These are phyloP conservation scores for Ustilago tritici DNA, from an alignment of 1,284 basidiomycete genomes.

Conservation along the genomic window DNA sequence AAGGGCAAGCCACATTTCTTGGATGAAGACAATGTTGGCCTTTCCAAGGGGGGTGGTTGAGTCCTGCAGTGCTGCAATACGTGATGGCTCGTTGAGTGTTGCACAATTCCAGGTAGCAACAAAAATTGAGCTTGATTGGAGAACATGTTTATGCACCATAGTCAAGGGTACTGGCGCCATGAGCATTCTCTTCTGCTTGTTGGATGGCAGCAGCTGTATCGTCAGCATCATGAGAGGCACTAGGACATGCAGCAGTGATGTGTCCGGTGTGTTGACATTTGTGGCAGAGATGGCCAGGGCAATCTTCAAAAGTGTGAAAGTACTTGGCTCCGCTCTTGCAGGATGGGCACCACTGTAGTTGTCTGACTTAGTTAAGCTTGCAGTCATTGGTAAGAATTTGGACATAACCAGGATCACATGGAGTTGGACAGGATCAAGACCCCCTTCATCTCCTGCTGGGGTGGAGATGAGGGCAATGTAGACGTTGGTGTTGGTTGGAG, in stretches of 20 bases:
- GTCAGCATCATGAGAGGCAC: background rate
- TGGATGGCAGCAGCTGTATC: no score
- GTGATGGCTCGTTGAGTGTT: background rate
- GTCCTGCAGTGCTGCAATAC: background rate
- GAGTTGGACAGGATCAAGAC: no score
- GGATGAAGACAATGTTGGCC: background rate
- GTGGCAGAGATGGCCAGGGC: background rate
- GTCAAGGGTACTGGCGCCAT: background rate
- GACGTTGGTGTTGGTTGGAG: no score
- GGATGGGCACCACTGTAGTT: background rate
- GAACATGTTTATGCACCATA: background rate
- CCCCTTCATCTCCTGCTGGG: no score
- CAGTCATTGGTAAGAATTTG: background rate
- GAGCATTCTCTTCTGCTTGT: background rate
- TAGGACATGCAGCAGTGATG: background rate
- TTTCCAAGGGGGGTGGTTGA: background rate
- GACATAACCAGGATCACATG: conserved; percentile 4
- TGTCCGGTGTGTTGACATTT: background rate
- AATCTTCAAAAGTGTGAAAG: background rate
- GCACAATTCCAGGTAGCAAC: background rate
- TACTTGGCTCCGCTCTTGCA: background rate
- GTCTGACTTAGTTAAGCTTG: background rate
- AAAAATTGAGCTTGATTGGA: background rate
- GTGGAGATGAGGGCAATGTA: no score
- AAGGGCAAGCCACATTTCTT: conserved; percentile 2